Conservation (phyloP, 257 asterid species). For the Solanum ahanhuiri region DNA sequence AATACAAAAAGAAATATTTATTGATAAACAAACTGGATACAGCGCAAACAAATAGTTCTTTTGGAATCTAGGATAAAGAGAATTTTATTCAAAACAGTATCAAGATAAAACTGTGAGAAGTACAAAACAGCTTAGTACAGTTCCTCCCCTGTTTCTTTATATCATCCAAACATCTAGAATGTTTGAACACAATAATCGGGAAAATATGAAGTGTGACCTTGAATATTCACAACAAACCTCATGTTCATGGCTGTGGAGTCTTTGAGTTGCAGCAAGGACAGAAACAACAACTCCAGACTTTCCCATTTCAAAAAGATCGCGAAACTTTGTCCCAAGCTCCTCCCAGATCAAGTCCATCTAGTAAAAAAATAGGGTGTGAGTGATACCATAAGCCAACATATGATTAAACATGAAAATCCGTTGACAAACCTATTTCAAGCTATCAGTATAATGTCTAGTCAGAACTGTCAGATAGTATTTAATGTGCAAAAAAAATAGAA, state of each 20-base stretch:
- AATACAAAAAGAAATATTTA: not conserved
- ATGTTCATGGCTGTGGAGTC: conserved; percentile 51
- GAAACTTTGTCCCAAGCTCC: conserved; percentile 64
- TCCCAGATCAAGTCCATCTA: conserved; percentile 70
- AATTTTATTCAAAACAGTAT: not conserved
- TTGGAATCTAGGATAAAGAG: not conserved
- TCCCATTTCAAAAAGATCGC: conserved; percentile 70
- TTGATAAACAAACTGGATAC: not conserved
- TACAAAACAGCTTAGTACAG: not conserved
- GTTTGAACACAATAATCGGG: not conserved
- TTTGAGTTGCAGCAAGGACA: conserved; percentile 72
- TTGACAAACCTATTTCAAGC: not conserved
- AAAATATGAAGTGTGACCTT: not conserved
- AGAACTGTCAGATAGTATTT: not conserved
- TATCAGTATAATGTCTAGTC: not conserved
- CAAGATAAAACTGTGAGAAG: not conserved
- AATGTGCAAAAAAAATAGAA: not conserved
- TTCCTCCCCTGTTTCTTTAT: not conserved
- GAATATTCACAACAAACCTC: conserved; percentile 31
- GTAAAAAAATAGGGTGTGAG: not conserved
- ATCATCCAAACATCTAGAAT: not conserved
- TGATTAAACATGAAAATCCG: not conserved
- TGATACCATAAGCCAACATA: not conserved
- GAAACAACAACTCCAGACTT: conserved; percentile 89
- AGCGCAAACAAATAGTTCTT: not conserved